Evolutionary conservation across 768 basidiomycete species (phyloP), one percentile per base, ranked within the genome.

Genomic region (Boletus tylopilopsis): DNA sequence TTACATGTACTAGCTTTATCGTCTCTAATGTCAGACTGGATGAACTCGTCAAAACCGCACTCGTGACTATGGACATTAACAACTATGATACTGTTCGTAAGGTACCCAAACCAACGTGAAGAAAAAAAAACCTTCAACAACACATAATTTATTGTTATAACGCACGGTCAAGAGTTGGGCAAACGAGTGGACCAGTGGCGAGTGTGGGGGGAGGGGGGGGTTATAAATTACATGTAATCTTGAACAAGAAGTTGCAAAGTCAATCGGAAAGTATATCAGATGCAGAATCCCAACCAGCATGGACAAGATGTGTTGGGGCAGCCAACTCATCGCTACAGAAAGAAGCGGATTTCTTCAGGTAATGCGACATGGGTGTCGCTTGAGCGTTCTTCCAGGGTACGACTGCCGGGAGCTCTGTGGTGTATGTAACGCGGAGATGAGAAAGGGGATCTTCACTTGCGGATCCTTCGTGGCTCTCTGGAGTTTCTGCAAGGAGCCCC

Each of bases 211-310:
- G 16, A 21, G 19, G 16, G 43, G 16, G 8, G 27, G n/a, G 24
- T 19, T 43, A 67, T 67, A 66, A 66, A 42, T 65, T 65, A 66
- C 51, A 58, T 30, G 30, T 11, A 45, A 25, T 52, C 51, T 49
- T 47, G 19, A 33, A 43, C 38, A 50, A 39, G 49, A 48, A n/a
- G 27, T 42, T 32, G 29, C 40, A n/a, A 50, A 35, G 52, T 68
- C 53, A 70, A 53, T 68, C 67, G 22, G 66, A 68, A 43, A 63
- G 61, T 50, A 66, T 52, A 46, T 79, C 75, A 43, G 78, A 76
- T 35, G 71, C 67, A 58, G 76, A 76, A 55, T 77, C 81, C 81
- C 81, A 83, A 18, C 78, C 80, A 29, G 78, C 79, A 47, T 77
- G 73, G 53, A 78, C 70, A 45, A 81, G 75, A 61, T 69, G 75